These are phyloP conservation scores for Phylloporus arenicola DNA, from an alignment of 768 basidiomycete species.

Conservation along the genomic window DNA sequence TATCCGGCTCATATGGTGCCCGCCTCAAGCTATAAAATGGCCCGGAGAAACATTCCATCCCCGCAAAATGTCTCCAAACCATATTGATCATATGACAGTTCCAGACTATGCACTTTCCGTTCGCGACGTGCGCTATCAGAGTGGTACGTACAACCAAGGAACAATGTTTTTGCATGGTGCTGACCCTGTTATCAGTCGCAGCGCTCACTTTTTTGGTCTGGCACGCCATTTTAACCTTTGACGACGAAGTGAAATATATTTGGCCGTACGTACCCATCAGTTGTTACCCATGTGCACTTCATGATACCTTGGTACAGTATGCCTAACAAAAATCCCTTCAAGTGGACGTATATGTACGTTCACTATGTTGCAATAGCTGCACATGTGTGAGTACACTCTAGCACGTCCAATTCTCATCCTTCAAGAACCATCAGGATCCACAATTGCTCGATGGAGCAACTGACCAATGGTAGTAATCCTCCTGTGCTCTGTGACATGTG, in stretches of 20 bases:
- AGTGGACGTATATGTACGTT: conserved; percentile 29
- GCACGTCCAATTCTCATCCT: neutral
- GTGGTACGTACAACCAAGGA: conserved; percentile 1
- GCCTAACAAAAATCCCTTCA: conserved; percentile 16
- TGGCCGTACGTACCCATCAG: conserved; percentile 16
- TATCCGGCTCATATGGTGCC: neutral
- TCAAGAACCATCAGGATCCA: conserved; percentile 7
- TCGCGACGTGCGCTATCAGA: conserved; percentile 10
- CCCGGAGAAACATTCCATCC: neutral
- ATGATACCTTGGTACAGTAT: conserved; percentile 15
- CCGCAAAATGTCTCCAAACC: neutral
- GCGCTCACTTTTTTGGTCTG: conserved; percentile 13
- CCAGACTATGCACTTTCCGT: neutral
- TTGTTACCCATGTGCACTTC: neutral
- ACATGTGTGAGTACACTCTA: conserved; percentile 15
- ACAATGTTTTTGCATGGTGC: neutral
- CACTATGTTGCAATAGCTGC: conserved; percentile 20
- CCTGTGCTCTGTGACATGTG: conserved; percentile 7
- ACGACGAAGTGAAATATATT: conserved; percentile 17
- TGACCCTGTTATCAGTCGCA: conserved; percentile 10
- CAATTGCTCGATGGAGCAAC: conserved; percentile 5
- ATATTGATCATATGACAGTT: neutral
- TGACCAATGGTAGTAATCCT: conserved; percentile 12
- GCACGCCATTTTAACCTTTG: conserved; percentile 9
- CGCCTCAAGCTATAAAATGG: neutral